Base-by-base conservation (phyloP, 2,329 filamentous ascomycete genomes). In the Fusarium oligoseptatum region DNA sequence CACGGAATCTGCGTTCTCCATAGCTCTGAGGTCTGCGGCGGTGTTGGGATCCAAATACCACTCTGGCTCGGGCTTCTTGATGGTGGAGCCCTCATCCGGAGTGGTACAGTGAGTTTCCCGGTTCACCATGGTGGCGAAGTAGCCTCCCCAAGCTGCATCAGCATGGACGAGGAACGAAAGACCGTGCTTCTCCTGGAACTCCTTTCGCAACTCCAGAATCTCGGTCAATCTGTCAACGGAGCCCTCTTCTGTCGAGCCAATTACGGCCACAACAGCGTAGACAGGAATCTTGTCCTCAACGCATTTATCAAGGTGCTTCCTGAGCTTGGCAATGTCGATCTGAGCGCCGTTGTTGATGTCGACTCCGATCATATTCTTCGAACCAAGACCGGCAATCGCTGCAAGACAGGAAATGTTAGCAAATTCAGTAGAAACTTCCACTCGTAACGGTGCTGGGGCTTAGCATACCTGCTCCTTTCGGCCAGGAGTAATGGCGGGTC, bases 61-160 rank as follows among this genome's bases (percentile, higher is more conserved):
- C 37, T 84, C 81, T 2, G 83, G 83, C 2, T 84, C 83, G 50
- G 72, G 74, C 41, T 76, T 74, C 27, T 32, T 70, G 27, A 22
- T 61, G 8, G 39, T 7, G 2, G 56, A 52, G 8, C 11, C 15
- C 1, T 65, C 58, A 0, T 55, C 57, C 3, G 69, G 50, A 9
- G 60, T 50, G 8, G 64, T 68, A 22, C 63, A 71, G 2, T 67
- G 76, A 24, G 78, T 79, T 4, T 80, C 74, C 4, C 77, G 80
- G 1, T 82, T 83, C 20, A 88, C 34, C 84, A 87, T 87, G 0
- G 83, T 83, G 29, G 81, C 80, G 64, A 88, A 88, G 64, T 88
- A 88, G 0, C 86, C 86, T 20, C 86, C 86, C 86, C 86, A 88
- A 1, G 86, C 86, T 0, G 85, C 86, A 68, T 88, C 86, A 1